Percentiles rank a stretch among this genome's conserved stretches.
These are phyloP conservation scores for Phylloporus sp. DNA, from an alignment of 768 basidiomycete species.

Conservation along the genomic window DNA sequence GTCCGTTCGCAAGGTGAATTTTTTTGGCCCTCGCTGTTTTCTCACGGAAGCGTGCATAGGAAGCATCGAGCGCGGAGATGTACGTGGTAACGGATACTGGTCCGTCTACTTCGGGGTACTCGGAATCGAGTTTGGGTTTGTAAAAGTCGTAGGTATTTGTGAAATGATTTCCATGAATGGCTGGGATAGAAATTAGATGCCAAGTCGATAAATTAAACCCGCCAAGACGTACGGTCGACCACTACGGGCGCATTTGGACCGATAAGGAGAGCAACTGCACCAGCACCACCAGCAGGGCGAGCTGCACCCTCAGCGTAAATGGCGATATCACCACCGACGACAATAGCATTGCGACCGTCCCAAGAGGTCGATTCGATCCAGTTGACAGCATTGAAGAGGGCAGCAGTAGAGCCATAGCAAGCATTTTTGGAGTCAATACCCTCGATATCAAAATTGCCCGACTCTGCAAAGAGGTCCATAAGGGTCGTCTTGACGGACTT, in stretches of 20 bases:
- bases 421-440: slow-evolving; percentile 99
- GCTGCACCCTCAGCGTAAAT: slow-evolving; percentile 96
- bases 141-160: slow-evolving; percentile 98
- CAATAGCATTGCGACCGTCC: slow-evolving; percentile 97
- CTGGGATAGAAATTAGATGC: slow-evolving; percentile 40
- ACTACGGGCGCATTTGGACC: slow-evolving; percentile 95
- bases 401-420: slow-evolving; percentile 98
- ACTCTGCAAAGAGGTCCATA: slow-evolving; percentile 94
- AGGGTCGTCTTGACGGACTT: slow-evolving; percentile 98
- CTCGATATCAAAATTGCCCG: slow-evolving; percentile 95
- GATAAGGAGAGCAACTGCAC: slow-evolving; percentile 91
- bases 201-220: slow-evolving; percentile 3
- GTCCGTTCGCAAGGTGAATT: slow-evolving; percentile 33
- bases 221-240: slow-evolving; percentile 76
- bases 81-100: slow-evolving; percentile 95
- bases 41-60: slow-evolving; percentile 80
- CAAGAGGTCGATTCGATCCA: slow-evolving; percentile 96
- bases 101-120: slow-evolving; percentile 96
- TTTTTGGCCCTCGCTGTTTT: slow-evolving; percentile 71
- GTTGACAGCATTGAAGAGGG: slow-evolving; percentile 97
- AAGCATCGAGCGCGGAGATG: slow-evolving; percentile 86
- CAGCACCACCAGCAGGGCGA: slow-evolving; percentile 95
- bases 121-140: slow-evolving; percentile 93
- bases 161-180: slow-evolving; percentile 95
- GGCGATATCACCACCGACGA: slow-evolving; percentile 95